Evolutionary conservation across 768 basidiomycete species (phyloP).

Genomic region (Termitomyces sp.): DNA sequence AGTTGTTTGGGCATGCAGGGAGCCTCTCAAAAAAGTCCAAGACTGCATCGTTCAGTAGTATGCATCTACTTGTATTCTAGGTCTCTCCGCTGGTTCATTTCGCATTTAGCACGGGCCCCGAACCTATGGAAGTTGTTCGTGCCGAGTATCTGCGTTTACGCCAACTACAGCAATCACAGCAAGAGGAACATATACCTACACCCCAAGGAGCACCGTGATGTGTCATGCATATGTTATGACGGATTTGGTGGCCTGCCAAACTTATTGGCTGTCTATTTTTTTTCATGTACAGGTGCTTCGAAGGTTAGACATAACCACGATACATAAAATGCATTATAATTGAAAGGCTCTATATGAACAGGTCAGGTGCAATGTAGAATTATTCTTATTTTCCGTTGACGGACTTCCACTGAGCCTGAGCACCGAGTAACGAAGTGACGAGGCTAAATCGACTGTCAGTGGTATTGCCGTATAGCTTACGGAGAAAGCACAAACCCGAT

Average conservation of each 20-base stretch:
- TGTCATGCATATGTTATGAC: not conserved
- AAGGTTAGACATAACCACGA: not conserved
- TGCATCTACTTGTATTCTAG: constrained; percentile 22
- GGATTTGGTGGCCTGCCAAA: not conserved
- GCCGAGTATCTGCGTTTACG: constrained; percentile 70
- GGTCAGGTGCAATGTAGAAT: not conserved
- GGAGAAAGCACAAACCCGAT: constrained; percentile 55
- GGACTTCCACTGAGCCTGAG: constrained; percentile 59
- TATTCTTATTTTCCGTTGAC: constrained; percentile 35
- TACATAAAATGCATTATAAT: not conserved
- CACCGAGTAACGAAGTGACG: constrained; percentile 66
- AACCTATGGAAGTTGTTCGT: constrained; percentile 67
- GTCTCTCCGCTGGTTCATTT: constrained; percentile 1
- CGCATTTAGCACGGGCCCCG: constrained; percentile 58
- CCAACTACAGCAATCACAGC: constrained; percentile 35
- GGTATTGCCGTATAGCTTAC: not conserved
- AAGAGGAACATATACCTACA: constrained; percentile 12
- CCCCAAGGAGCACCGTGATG: not conserved
- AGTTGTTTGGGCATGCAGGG: constrained; percentile 80
- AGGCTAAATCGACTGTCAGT: constrained; percentile 36
- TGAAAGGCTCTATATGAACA: not conserved
- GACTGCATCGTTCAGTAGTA: constrained; percentile 79
- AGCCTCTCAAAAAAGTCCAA: constrained; percentile 63
- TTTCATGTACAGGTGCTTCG: not conserved
- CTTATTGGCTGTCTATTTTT: not conserved